Evolutionary conservation across 1,284 basidiomycete genomes (phyloP).

Genomic region (Amylostereum chailletii): DNA sequence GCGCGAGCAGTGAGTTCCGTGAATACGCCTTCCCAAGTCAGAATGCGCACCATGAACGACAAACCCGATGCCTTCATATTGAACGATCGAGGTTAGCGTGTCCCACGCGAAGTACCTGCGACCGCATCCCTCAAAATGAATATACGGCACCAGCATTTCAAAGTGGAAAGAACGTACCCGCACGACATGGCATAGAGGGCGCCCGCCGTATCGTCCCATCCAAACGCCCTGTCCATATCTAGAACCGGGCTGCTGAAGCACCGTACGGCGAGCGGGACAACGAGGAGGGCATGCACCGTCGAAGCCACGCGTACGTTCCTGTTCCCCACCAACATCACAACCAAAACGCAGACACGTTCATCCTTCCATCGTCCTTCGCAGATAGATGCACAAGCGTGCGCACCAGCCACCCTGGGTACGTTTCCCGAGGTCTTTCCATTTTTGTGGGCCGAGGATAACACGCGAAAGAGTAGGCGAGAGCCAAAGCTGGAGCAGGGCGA

Average conservation of each 20-base stretch:
- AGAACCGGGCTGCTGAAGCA: conserved; percentile 31
- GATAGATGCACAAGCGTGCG: conserved; percentile 5
- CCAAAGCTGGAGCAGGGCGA: conserved; percentile 39
- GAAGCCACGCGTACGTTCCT: conserved; percentile 46
- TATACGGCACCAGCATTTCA: background rate
- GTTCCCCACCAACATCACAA: background rate
- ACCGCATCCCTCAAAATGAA: conserved; percentile 1
- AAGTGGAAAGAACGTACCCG: conserved; percentile 30
- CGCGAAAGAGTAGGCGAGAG: conserved; percentile 38
- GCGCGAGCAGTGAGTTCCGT: background rate
- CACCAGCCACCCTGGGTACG: conserved; percentile 49
- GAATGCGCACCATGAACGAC: conserved; percentile 48
- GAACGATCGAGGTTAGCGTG: conserved; percentile 41
- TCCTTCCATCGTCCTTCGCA: too few relatives aligned
- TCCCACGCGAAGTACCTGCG: conserved; percentile 59
- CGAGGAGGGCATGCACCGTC: conserved; percentile 41
- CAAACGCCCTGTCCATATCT: conserved; percentile 40
- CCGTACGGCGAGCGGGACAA: conserved; percentile 40
- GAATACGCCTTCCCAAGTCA: background rate
- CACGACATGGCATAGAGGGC: conserved; percentile 41
- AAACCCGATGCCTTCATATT: conserved; percentile 51
- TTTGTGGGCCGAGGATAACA: conserved; percentile 24
- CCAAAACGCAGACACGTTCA: background rate
- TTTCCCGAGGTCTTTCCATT: conserved; percentile 32
- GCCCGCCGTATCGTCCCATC: conserved; percentile 45